Evolutionary conservation across 1,284 basidiomycete species (phyloP).

Genomic region (Ganoderma leucocontextum): DNA sequence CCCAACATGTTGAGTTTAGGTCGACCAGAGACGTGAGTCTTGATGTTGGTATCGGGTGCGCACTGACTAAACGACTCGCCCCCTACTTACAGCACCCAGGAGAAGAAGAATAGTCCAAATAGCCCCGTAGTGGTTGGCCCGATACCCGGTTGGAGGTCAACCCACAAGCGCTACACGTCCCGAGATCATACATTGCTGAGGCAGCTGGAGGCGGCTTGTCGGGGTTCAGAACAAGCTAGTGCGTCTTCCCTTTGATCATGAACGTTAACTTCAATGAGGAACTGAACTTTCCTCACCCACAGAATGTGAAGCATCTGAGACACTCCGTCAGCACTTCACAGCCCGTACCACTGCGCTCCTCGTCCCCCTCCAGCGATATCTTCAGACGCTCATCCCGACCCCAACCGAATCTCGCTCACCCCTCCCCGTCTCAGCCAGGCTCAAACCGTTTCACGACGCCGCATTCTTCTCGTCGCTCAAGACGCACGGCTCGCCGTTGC

Average conservation of each 20-base stretch:
- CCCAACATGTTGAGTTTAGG: constrained; percentile 86
- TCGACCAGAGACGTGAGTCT: constrained; percentile 50
- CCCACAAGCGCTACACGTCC: constrained; percentile 85
- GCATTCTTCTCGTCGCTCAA: constrained; percentile 88
- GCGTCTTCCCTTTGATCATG: constrained; percentile 38
- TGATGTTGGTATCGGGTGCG: too few species aligned
- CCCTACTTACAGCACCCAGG: constrained; percentile 8
- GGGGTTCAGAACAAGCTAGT: constrained; percentile 61
- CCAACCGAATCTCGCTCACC: constrained; percentile 46
- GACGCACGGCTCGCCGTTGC: constrained; percentile 77
- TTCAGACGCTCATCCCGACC: constrained; percentile 87
- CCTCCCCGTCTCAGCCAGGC: constrained; percentile 40
- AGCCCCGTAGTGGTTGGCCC: constrained; percentile 54
- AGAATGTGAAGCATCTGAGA: constrained; percentile 72
- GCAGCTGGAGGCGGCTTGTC: constrained; percentile 66
- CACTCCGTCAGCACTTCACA: constrained; percentile 87
- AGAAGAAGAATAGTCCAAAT: constrained; percentile 20
- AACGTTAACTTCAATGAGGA: neutral
- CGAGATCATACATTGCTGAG: constrained; percentile 84
- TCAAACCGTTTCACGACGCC: constrained; percentile 83
- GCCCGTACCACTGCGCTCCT: constrained; percentile 89
- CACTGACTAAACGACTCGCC: neutral
- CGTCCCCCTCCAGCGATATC: constrained; percentile 93
- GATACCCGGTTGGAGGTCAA: constrained; percentile 76
- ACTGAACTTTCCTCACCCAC: neutral